Evolutionary conservation across 805 yeast species (phyloP).

Genomic region (Starmerella cellae): DNA sequence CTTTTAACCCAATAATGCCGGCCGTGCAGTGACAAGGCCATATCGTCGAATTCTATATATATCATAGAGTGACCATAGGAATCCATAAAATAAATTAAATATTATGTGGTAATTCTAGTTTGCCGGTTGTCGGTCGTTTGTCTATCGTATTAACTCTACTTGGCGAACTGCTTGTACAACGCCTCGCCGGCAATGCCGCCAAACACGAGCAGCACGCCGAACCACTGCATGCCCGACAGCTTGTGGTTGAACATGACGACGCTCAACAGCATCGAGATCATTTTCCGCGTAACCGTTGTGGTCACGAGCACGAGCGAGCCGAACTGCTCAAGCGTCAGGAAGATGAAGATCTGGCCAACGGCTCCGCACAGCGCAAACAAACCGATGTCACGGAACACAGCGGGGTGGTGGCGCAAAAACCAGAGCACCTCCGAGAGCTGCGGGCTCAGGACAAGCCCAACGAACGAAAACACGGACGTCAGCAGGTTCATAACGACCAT

Average conservation of each 20-base stretch:
- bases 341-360: constrained; percentile 87
- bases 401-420: constrained; percentile 41
- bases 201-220: constrained; percentile 68
- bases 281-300: constrained; percentile 90
- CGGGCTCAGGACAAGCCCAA: constrained; percentile 33
- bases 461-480: constrained; percentile 30
- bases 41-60: too few species aligned
- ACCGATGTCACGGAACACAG: constrained; percentile 44
- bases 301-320: constrained; percentile 79
- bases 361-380: constrained; percentile 71
- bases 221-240: constrained; percentile 54
- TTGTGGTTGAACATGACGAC: constrained; percentile 78
- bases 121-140: too few species aligned
- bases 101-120: too few species aligned
- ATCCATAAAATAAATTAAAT: too few species aligned
- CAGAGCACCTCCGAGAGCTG: constrained; percentile 39
- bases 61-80: too few species aligned
- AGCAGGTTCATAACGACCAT: constrained; percentile 57
- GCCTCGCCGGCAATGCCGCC: constrained; percentile 80
- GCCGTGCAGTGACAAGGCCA: too few species aligned
- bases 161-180: constrained; percentile 29
- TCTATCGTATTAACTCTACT: too few species aligned
- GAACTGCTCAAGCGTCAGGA: constrained; percentile 65
- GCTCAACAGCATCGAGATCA: constrained; percentile 86
- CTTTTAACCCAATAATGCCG: too few species aligned